Conservation (phyloP, 495 filamentous ascomycete species). For the Trichoderma erinaceum region DNA sequence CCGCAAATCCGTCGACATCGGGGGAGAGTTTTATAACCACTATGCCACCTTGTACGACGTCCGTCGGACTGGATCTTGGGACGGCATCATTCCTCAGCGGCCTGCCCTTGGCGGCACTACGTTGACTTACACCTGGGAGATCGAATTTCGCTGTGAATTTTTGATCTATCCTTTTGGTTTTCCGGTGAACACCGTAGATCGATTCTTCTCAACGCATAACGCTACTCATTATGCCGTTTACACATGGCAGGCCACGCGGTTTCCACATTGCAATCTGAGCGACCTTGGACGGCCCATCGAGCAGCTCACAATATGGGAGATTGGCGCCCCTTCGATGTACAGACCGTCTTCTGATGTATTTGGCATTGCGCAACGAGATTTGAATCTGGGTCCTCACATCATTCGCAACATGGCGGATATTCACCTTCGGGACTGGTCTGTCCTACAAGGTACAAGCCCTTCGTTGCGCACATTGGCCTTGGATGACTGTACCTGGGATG, state of each 20-base stretch:
- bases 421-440: conserved; percentile 50
- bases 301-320: conserved; percentile 61
- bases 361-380: conserved; percentile 32
- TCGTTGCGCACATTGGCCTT: conserved; percentile 48
- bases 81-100: conserved; percentile 10
- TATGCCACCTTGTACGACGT: conserved; percentile 61
- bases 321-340: conserved; percentile 49
- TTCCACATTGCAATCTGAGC: conserved; percentile 37
- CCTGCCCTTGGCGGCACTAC: not conserved
- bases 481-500: conserved; percentile 48
- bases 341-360: conserved; percentile 50
- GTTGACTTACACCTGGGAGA: conserved; percentile 34
- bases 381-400: conserved; percentile 40
- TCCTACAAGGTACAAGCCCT: conserved; percentile 55
- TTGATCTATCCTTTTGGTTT: conserved; percentile 59
- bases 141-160: conserved; percentile 60
- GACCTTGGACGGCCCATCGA: conserved; percentile 57
- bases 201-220: conserved; percentile 61
- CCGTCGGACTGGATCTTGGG: conserved; percentile 18
- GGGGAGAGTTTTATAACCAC: conserved; percentile 49
- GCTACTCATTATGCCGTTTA: conserved; percentile 60
- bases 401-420: conserved; percentile 50
- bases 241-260: conserved; percentile 57
- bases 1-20: conserved; percentile 32
- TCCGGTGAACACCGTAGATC: conserved; percentile 51